Percentiles rank a stretch among this genome's conserved stretches.
Evolutionary conservation across 2,329 filamentous ascomycete genomes (phyloP).

Genomic region (Berkeleyomyces basicola): DNA sequence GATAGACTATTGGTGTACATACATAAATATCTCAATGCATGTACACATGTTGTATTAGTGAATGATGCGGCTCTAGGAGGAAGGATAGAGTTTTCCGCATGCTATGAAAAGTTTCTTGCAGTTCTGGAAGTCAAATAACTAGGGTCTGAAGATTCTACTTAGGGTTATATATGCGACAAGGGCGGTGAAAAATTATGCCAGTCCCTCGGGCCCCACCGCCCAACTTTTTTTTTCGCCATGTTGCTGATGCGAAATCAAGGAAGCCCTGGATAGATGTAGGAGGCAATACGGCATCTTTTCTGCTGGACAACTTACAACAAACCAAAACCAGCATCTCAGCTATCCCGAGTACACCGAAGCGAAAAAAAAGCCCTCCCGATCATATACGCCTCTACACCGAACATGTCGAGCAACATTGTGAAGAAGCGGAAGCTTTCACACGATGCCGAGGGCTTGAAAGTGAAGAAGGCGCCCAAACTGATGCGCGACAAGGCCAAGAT

Average conservation of each 20-base stretch:
- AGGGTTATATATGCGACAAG: not conserved
- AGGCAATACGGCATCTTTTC: too few relatives aligned
- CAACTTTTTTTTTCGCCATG: not conserved
- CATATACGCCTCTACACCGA: not conserved
- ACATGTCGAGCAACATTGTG: slow-evolving; percentile 2
- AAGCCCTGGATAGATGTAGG: not conserved
- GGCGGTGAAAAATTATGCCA: not conserved
- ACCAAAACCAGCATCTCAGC: not conserved
- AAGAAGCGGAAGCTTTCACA: slow-evolving; percentile 13
- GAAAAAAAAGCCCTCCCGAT: not conserved
- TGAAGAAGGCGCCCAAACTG: slow-evolving; percentile 2
- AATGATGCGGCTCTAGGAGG: not conserved
- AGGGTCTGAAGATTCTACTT: not conserved
- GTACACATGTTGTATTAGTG: not conserved
- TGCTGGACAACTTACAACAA: too few relatives aligned
- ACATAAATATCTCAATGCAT: too few relatives aligned
- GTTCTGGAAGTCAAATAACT: not conserved
- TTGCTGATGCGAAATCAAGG: not conserved
- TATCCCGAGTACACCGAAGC: not conserved
- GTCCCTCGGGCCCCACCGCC: not conserved
- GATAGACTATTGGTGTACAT: not conserved
- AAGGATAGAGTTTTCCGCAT: not conserved
- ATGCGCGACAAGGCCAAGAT: slow-evolving; percentile 8
- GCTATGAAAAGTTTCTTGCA: not conserved
- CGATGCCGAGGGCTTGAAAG: slow-evolving; percentile 7